Evolutionary conservation across 2,329 filamentous ascomycete genomes (phyloP), one percentile per base, ranked within the genome.

Genomic region (Beauveria varroae): DNA sequence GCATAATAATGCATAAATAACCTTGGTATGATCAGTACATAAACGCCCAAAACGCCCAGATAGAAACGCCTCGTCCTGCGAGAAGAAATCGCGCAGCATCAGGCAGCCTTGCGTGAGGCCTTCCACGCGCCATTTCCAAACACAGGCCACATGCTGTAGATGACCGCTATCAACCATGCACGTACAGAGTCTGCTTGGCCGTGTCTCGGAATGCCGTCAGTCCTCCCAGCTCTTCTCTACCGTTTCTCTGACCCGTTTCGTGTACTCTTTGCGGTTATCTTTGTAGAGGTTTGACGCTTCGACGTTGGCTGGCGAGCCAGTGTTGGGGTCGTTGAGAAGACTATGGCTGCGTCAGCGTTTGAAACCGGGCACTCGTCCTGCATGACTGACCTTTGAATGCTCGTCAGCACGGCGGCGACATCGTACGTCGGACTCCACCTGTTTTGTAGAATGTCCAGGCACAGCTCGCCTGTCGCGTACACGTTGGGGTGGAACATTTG

Each of bases 171-270:
- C 24, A 26, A 55, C 30, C 51, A 24, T 5, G 16, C 18, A 20
- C 20, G 12, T 26, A 30, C 28, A 22, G 22, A 50, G 40, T 37
- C 28, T 37, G 34, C 37, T 28, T 43, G 30, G 28, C 30, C 28
- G 41, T 43, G 55, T 22, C 40, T 14, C 34, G 5, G 1, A 7
- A 22, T 47, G 44, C 18, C 49, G 24, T 73, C 69, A 96, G 70
- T 97, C 93, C 65, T 98, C 95, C 95, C 95, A 99, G 79, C 93
- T 98, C 85, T 97, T 98, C 81, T 99, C 95, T 18, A 99, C 95
- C 0, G 93, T 97, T 79, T 98, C 95, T 53, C 92, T 83, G 49
- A 99, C 95, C 20, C 93, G 83, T 80, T 99, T 99, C 28, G 88
- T 90, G 72, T 99, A 99, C 72, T 99, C 95, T 74, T 93, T 92